These are phyloP conservation scores for Mercurialis annua DNA, from an alignment of 345 rosid species.

Conservation along the genomic window DNA sequence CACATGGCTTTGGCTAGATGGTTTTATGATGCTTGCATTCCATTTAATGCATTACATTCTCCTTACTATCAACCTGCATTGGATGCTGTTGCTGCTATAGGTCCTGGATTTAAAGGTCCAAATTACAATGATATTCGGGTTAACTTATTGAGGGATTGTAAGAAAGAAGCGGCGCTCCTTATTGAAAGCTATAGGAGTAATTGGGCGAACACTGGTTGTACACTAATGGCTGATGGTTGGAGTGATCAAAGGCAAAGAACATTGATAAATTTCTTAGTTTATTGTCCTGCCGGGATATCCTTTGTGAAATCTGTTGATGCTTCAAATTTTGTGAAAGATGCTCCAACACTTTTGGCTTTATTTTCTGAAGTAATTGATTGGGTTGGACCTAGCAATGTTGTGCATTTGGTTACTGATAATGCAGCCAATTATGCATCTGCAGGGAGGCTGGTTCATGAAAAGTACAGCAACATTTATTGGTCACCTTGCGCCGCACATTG, in stretches of 20 bases:
- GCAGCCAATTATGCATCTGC: not conserved
- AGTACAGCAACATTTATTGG: too few species aligned
- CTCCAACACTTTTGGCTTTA: not conserved
- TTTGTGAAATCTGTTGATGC: slow-evolving; percentile 8
- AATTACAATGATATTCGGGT: not conserved
- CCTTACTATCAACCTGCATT: not conserved
- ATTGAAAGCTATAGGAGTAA: not conserved
- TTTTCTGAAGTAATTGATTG: not conserved
- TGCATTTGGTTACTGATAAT: slow-evolving; percentile 2
- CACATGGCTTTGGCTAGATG: not conserved
- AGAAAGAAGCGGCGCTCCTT: not conserved
- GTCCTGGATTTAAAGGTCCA: too few species aligned
- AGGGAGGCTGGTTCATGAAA: too few species aligned
- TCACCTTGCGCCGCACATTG: too few species aligned
- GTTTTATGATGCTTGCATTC: too few species aligned
- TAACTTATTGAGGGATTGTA: not conserved
- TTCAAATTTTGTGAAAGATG: not conserved
- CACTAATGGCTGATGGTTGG: too few species aligned
- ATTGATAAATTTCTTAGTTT: too few species aligned
- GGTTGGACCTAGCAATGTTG: not conserved
- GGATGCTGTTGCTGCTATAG: not conserved
- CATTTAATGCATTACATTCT: not conserved
- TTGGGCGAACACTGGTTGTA: too few species aligned
- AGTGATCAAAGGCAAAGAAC: too few species aligned
- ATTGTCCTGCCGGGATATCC: not conserved